phyloP scores from a whole-genome alignment of 345 rosid species.

The Lagerstroemia speciosa region DNA sequence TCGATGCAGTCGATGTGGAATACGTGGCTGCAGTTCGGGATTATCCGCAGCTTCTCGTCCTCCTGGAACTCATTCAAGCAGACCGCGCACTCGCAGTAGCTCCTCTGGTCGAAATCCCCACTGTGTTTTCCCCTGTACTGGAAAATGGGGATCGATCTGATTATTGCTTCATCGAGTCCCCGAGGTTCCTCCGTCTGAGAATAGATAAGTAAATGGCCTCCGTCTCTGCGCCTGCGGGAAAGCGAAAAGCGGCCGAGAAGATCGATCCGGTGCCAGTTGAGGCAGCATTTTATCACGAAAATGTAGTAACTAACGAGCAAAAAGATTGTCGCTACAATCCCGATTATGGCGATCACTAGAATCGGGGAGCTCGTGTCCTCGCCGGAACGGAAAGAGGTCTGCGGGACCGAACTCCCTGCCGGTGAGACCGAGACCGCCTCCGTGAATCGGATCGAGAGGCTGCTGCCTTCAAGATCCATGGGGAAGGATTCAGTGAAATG shows the following conservation, averaged over 20 bases:
- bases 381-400: conserved; percentile 21
- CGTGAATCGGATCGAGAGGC: neutral
- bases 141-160: conserved; percentile 71
- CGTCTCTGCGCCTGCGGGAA: conserved; percentile 34
- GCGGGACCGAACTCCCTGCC: conserved; percentile 6
- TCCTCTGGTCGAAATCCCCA: conserved; percentile 30
- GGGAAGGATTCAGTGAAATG: neutral
- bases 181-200: conserved; percentile 35
- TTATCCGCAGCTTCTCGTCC: conserved; percentile 57
- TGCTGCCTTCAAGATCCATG: neutral
- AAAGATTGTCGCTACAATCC: conserved; percentile 74
- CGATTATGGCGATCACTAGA: conserved; percentile 64
- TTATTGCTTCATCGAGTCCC: conserved; percentile 72
- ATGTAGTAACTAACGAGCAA: conserved; percentile 78
- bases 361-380: conserved; percentile 52
- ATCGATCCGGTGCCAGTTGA: conserved; percentile 70
- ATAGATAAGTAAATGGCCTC: conserved; percentile 34
- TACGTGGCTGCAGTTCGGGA: conserved; percentile 72
- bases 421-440: neutral
- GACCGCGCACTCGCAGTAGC: conserved; percentile 56
- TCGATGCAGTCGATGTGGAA: conserved; percentile 93
- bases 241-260: conserved; percentile 47
- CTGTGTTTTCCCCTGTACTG: conserved; percentile 36
- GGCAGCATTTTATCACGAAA: conserved; percentile 88
- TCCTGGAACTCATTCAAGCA: conserved; percentile 81